Evolutionary conservation across 106 monocot species (phyloP).

Genomic region (Platanthera guangdongensis): DNA sequence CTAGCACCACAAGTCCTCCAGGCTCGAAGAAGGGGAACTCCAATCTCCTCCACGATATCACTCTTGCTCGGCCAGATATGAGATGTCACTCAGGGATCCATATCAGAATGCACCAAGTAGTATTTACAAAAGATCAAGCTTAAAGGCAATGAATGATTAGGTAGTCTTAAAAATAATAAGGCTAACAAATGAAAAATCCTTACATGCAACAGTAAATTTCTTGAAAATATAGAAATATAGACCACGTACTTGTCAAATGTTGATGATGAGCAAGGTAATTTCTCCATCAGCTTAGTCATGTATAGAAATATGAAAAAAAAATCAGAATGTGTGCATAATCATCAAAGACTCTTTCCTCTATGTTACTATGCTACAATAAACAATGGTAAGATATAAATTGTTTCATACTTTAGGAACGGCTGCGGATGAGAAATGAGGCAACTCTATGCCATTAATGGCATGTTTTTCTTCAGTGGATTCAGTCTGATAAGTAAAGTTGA

Average conservation of each 20-base stretch:
- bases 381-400: background rate
- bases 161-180: background rate
- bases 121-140: background rate
- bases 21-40: too few relatives aligned
- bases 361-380: background rate
- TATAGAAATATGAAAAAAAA: background rate
- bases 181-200: background rate
- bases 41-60: too few relatives aligned
- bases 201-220: background rate
- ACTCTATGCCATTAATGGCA: constrained; percentile 18
- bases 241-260: constrained; percentile 23
- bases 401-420: constrained; percentile 41
- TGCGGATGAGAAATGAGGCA: constrained; percentile 65
- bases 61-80: too few relatives aligned
- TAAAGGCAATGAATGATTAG: background rate
- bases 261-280: constrained; percentile 14
- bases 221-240: background rate
- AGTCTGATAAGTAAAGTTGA: constrained; percentile 38
- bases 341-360: background rate
- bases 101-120: background rate
- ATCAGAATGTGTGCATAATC: background rate
- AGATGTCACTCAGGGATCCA: too few relatives aligned
- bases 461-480: constrained; percentile 12
- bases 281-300: constrained; percentile 26
- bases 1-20: too few relatives aligned